Conservation (phyloP, 805 yeast genomes). For the Metschnikowia sp. region DNA sequence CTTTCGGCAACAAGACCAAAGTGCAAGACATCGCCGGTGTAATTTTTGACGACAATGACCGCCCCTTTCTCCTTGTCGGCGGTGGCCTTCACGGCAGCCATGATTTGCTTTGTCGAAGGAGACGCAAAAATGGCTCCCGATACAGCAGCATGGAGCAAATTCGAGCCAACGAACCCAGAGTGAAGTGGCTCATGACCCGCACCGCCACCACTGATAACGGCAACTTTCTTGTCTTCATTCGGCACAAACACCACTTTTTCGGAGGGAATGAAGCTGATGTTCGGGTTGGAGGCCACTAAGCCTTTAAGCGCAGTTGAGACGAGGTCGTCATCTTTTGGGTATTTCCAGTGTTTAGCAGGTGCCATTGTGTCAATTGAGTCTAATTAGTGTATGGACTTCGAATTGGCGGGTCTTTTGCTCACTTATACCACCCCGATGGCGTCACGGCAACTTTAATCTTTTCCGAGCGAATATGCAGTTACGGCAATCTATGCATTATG, state of each 20-base stretch:
- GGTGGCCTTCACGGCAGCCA: slow-evolving; percentile 62
- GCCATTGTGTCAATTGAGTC: slow-evolving; percentile 5
- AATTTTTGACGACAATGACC: slow-evolving; percentile 79
- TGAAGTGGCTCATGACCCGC: slow-evolving; percentile 96
- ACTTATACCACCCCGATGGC: background rate
- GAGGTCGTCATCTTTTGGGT: slow-evolving; percentile 40
- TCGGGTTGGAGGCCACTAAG: slow-evolving; percentile 53
- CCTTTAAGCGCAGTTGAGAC: slow-evolving; percentile 51
- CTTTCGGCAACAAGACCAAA: slow-evolving; percentile 90
- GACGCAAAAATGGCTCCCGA: slow-evolving; percentile 92
- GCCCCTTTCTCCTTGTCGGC: slow-evolving; percentile 56
- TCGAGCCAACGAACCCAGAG: slow-evolving; percentile 86
- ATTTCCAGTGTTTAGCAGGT: slow-evolving; percentile 47
- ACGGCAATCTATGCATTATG: background rate
- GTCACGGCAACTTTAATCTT: slow-evolving; percentile 1
- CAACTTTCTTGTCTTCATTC: slow-evolving; percentile 50
- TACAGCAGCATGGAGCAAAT: slow-evolving; percentile 81
- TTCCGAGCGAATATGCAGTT: slow-evolving; percentile 9
- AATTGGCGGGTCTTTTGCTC: background rate
- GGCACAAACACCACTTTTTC: slow-evolving; percentile 55
- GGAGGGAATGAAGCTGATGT: slow-evolving; percentile 47
- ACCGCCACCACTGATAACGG: slow-evolving; percentile 88
- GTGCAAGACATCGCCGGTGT: slow-evolving; percentile 91
- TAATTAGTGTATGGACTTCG: background rate
- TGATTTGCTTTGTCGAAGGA: slow-evolving; percentile 88